Evolutionary conservation across 768 basidiomycete genomes (phyloP), one percentile per base, ranked within the genome.

Genomic region (Pholiota molesta): DNA sequence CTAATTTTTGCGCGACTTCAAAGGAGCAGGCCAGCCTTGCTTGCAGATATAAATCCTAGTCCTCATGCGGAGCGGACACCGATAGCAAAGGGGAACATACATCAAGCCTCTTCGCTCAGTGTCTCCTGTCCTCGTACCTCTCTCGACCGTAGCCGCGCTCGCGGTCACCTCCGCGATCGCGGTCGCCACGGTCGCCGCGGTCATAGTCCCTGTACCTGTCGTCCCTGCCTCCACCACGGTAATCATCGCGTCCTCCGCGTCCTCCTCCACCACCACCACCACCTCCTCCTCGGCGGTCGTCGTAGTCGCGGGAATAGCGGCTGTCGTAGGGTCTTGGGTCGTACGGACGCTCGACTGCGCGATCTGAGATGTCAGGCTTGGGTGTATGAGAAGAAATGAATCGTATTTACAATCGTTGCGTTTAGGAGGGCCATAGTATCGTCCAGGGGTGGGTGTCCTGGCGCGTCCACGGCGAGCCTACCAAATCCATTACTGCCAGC

Each of bases 401-500:
- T 21, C 55, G 63, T 37, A 74, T 83, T 61, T 68, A 89, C 89
- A 74, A 63, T 90, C 88, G 62, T 79, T 77, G 40, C 92, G 84
- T 78, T 96, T 95, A 47, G 95, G 93, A 52, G 95, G 94, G 0
- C 95, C 96, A 64, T 92, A 94, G 83, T 99, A 99, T 57, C 91
- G 80, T 28, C 97, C 97, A 3, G 97, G 97, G 6, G 97, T 99
- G 2, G 97, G 92, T 13, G 94, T 92, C 65, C 94, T 83, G 17
- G 94, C 94, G 64, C 94, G 89, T 59, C 91, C 94, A 66, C 94
- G 90, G 55, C 94, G 91, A 65, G 94, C 94, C 93, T 94, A 59
- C 21, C 23, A 59, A 47, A 21, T 62, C n/a, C 16, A 60, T 7
- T 26, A 67, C 55, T 19, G 54, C 57, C 5, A 35, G 57, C 51